Conservation (phyloP, 768 basidiomycete species). For the Galerina marginata region DNA sequence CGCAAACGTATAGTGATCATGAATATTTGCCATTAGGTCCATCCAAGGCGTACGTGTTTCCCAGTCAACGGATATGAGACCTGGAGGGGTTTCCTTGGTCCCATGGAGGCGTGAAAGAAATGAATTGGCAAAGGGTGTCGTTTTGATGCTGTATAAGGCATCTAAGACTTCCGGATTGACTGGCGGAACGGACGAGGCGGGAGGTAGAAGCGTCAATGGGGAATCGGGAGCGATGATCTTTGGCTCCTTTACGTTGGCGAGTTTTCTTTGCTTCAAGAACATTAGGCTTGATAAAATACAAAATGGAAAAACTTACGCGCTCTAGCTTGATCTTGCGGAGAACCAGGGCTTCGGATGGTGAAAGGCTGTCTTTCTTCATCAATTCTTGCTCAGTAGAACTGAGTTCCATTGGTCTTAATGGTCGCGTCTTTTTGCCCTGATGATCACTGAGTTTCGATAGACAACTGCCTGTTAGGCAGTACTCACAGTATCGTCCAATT, state of each 20-base stretch:
- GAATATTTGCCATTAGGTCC: conserved; percentile 73
- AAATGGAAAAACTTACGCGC: conserved; percentile 34
- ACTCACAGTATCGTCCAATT: conserved; percentile 31
- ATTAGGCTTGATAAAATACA: conserved; percentile 1
- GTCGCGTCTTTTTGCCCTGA: conserved; percentile 17
- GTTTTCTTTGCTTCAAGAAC: conserved; percentile 35
- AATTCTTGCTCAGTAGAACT: conserved; percentile 36
- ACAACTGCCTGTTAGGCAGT: background rate
- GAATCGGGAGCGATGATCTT: conserved; percentile 24
- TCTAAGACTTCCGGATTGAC: conserved; percentile 47
- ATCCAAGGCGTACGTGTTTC: conserved; percentile 76
- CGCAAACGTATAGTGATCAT: conserved; percentile 62
- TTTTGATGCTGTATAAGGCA: conserved; percentile 58
- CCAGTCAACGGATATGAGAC: conserved; percentile 71
- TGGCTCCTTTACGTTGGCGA: conserved; percentile 26
- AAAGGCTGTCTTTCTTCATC: conserved; percentile 20
- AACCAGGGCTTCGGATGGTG: conserved; percentile 37
- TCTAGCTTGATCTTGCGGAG: conserved; percentile 52
- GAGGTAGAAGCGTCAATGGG: conserved; percentile 41
- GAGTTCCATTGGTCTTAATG: conserved; percentile 14
- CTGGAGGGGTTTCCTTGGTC: conserved; percentile 34
- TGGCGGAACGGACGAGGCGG: conserved; percentile 28
- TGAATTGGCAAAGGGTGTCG: conserved; percentile 68
- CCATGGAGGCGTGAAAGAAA: conserved; percentile 72
- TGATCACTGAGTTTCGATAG: background rate